Conservation (phyloP, 768 basidiomycete species). For the Amanita thiersii region DNA sequence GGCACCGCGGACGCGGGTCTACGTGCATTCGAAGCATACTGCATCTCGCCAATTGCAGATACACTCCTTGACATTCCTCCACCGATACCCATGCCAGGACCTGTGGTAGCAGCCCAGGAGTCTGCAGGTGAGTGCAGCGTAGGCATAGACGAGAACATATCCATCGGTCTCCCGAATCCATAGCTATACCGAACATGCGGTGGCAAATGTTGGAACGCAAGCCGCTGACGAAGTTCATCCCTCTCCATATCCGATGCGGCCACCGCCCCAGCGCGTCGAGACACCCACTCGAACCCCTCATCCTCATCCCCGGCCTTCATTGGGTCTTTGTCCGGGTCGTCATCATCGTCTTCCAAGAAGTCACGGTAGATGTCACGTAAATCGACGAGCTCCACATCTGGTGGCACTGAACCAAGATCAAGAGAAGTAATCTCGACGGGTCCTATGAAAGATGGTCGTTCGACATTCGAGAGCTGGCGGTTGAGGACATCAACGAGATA, state of each 20-base stretch:
- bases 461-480: conserved; percentile 57
- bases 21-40: too few species aligned
- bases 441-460: conserved; percentile 91
- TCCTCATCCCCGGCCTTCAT: conserved; percentile 54
- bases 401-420: conserved; percentile 77
- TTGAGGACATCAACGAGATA: conserved; percentile 73
- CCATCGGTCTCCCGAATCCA: conserved; percentile 44
- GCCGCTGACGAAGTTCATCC: conserved; percentile 34
- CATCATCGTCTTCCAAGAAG: conserved; percentile 82
- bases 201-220: conserved; percentile 59
- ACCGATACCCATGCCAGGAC: not conserved
- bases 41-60: too few species aligned
- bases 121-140: conserved; percentile 28
- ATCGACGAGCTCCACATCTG: conserved; percentile 87
- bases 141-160: conserved; percentile 52
- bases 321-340: conserved; percentile 40
- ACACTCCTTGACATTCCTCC: conserved; percentile 2
- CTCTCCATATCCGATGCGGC: conserved; percentile 27
- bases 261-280: conserved; percentile 36
- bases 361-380: conserved; percentile 91
- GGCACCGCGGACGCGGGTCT: too few species aligned
- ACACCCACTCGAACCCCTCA: conserved; percentile 82
- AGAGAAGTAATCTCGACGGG: conserved; percentile 81
- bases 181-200: conserved; percentile 69
- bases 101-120: conserved; percentile 12